Base-by-base conservation (phyloP, 805 yeast species). In the Kluyveromyces lactis region DNA sequence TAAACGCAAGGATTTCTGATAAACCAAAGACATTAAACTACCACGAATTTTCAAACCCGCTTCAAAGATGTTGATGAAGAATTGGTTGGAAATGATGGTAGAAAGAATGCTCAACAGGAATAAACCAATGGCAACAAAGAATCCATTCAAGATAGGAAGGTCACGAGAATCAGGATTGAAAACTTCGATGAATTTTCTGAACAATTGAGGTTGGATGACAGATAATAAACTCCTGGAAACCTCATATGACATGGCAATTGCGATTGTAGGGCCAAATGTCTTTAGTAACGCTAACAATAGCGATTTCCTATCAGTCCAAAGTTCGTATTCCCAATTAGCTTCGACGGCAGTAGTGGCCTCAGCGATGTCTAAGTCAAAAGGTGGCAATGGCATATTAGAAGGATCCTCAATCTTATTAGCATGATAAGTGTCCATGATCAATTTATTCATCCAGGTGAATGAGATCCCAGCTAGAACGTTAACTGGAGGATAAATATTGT, bases 21-120 rank as follows among this genome's bases (percentile, higher is more conserved):
- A 86, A 17, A 86, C 64, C 45, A 84, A 56, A n/a, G 81, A 64
- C 57, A 77, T 74, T 46, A 87, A 62, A 0, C 86, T 73, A 2
- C 86, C 71, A 50, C 78, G 78, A 29, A 78, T 67, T 30, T 78
- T 74, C 58, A 83, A 67, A 11, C 85, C 85, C 3, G 82, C 72
- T 46, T 76, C 77, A 40, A 67, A 68, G 16, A 77, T 72, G 26
- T 64, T 64, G 34, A 77, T 66, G 45, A 78, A 75, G 53, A 79
- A 83, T 57, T 82, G 85, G 56, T 85, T 90, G 46, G 72, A 72
- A 13, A 81, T 60, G 2, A 72, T 65, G 0, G 92, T 79, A 40
- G 79, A 77, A 2, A 73, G 18, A 9, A 86, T 52, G 0, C 86
- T 77, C 4, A 76, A 70, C 3, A 64, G 42, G 52, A 86, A 81